A percentile compares a stretch with the other conserved stretches of the same genome.
phyloP scores from a whole-genome alignment of 2,329 filamentous ascomycete species.

The Calonectria naviculata region DNA sequence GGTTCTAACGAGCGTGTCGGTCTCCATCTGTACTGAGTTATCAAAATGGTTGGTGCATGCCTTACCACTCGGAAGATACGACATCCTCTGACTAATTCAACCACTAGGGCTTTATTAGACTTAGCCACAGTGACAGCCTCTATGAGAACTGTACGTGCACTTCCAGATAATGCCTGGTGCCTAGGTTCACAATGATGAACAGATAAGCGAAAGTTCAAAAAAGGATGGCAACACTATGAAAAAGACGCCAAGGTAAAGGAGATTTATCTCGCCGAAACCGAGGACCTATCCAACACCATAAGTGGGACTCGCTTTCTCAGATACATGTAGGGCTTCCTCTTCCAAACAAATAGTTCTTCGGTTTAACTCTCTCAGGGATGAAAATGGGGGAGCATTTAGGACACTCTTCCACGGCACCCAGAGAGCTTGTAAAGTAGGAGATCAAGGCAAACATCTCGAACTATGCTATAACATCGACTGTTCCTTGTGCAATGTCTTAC shows the following conservation, averaged over 20 bases:
- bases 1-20: not conserved
- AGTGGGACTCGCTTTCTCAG: not conserved
- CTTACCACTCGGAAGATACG: too few species aligned
- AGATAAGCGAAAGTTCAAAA: not conserved
- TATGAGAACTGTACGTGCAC: not conserved
- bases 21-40: too few species aligned
- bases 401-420: slow-evolving; percentile 7
- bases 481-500: slow-evolving; percentile 1
- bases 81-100: not conserved
- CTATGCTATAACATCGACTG: not conserved
- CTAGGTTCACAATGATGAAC: not conserved
- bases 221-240: not conserved
- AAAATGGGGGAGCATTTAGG: not conserved
- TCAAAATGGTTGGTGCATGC: not conserved
- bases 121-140: not conserved
- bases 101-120: not conserved
- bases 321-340: not conserved
- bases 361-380: not conserved
- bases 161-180: not conserved
- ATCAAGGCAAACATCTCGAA: not conserved
- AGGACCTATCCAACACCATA: not conserved
- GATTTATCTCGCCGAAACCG: not conserved
- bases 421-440: not conserved
- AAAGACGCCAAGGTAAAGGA: not conserved
- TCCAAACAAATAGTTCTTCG: not conserved